phyloP scores from a whole-genome alignment of 176 grass and related monocot genomes.

The Puccinellia tenuiflora region DNA sequence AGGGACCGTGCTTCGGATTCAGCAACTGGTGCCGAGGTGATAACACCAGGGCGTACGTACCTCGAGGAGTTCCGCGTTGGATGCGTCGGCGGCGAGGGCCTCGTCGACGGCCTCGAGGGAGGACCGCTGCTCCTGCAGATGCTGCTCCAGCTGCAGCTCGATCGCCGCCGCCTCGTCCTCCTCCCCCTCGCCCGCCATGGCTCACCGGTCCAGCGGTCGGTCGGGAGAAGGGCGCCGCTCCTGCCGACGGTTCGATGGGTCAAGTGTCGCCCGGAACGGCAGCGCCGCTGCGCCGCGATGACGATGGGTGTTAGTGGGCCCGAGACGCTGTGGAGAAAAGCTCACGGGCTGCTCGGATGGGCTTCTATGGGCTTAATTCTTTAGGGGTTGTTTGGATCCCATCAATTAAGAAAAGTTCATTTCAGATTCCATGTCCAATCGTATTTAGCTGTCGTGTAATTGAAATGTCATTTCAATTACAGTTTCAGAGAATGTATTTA shows the following conservation, averaged over 20 bases:
- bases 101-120: conserved; percentile 77
- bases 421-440: too few species aligned
- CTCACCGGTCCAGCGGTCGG: not conserved
- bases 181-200: conserved; percentile 45
- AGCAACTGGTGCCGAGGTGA: not conserved
- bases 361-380: not conserved
- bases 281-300: not conserved
- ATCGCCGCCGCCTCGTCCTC: conserved; percentile 46
- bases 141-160: conserved; percentile 80
- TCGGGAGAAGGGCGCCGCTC: not conserved
- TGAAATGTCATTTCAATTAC: too few species aligned
- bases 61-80: conserved; percentile 66
- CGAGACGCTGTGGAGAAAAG: not conserved
- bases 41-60: conserved; percentile 1
- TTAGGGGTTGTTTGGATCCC: too few species aligned
- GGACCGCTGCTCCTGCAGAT: conserved; percentile 78
- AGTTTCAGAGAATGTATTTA: too few species aligned
- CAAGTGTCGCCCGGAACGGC: not conserved
- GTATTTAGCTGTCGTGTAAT: too few species aligned
- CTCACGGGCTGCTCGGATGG: not conserved
- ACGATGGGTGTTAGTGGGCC: not conserved
- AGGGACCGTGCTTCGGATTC: not conserved
- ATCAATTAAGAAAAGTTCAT: too few species aligned
- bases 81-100: conserved; percentile 72
- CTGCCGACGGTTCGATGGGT: not conserved